Conservation (phyloP, 2,329 filamentous ascomycete genomes). For the Thyridium curvatum region DNA sequence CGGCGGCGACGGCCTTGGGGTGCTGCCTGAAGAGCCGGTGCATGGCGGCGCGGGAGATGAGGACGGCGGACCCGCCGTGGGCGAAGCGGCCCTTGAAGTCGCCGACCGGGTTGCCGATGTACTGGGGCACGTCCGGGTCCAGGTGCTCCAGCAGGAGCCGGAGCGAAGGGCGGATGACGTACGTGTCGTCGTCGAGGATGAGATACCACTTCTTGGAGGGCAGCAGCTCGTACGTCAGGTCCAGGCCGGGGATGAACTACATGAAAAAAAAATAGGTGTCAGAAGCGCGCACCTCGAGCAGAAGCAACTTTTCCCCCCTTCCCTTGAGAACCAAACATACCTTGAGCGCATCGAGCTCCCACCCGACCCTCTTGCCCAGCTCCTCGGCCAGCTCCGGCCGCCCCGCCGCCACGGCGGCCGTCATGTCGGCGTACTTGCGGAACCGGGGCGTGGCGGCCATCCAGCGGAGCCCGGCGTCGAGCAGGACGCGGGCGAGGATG, state of each 20-base stretch:
- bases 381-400: conserved; percentile 28
- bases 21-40: conserved; percentile 34
- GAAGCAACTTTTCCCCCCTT: too few relatives aligned
- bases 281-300: too few relatives aligned
- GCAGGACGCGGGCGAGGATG: conserved; percentile 25
- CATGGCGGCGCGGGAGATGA: conserved; percentile 46
- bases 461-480: conserved; percentile 21
- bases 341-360: conserved; percentile 46
- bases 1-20: conserved; percentile 32
- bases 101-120: conserved; percentile 51
- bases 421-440: conserved; percentile 32
- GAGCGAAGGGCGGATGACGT: conserved; percentile 42
- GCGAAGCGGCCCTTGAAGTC: conserved; percentile 50
- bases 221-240: conserved; percentile 41
- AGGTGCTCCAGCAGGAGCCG: conserved; percentile 41
- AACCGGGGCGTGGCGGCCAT: conserved; percentile 23
- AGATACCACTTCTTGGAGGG: conserved; percentile 54
- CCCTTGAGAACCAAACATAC: conserved; percentile 22
- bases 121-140: conserved; percentile 37
- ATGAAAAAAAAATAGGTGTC: not conserved
- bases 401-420: conserved; percentile 27
- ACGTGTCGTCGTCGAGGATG: conserved; percentile 53
- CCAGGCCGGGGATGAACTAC: conserved; percentile 49
- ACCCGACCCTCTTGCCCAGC: conserved; percentile 33
- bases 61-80: conserved; percentile 48